Conservation (phyloP, 116 monocot species). For the Phalaenopsis hybrid region DNA sequence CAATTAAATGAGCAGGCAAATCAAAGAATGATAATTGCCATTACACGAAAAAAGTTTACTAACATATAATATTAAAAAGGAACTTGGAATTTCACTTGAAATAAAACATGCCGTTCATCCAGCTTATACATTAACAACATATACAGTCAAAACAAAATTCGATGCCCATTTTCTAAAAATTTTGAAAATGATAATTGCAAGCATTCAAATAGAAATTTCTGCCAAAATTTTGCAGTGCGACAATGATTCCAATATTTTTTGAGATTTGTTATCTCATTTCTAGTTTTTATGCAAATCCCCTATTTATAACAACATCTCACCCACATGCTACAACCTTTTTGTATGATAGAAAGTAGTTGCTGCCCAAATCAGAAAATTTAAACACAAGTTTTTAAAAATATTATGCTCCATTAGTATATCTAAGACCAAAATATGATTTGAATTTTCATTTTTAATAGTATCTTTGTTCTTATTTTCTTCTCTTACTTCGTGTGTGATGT, state of each 20-base stretch:
- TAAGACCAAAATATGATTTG: background rate
- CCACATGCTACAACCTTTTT: too few species aligned
- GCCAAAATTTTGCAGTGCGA: background rate
- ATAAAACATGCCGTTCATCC: background rate
- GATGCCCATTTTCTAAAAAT: background rate
- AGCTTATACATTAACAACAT: background rate
- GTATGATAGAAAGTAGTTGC: too few species aligned
- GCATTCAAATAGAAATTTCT: background rate
- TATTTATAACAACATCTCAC: too few species aligned
- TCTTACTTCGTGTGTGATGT: background rate
- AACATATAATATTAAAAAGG: background rate
- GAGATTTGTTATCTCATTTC: too few species aligned
- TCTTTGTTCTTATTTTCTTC: background rate
- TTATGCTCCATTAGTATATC: too few species aligned
- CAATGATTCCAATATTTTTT: background rate
- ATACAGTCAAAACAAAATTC: background rate
- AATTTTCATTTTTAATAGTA: background rate
- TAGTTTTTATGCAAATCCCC: too few species aligned
- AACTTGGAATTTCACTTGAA: background rate
- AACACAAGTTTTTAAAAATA: too few species aligned
- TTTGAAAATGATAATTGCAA: background rate
- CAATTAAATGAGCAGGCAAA: background rate
- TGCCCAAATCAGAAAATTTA: too few species aligned
- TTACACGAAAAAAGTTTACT: background rate
- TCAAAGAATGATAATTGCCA: background rate